phyloP scores from a whole-genome alignment of 371 early-diverging fungal genomes.

The Ordospora colligata region DNA sequence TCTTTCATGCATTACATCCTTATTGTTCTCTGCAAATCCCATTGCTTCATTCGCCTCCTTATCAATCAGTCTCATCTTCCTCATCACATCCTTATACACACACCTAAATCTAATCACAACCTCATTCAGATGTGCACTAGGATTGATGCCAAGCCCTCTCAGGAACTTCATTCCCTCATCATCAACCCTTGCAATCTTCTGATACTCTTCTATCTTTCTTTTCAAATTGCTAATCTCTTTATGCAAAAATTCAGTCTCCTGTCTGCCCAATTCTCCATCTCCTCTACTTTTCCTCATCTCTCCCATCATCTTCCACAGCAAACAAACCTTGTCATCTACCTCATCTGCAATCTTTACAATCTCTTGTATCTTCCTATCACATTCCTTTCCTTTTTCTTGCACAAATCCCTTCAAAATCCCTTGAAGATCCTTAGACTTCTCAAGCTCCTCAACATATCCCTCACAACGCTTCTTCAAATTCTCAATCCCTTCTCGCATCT shows the following conservation, averaged over 20 bases:
- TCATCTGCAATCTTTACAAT: neutral
- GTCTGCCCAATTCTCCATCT: neutral
- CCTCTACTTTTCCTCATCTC: neutral
- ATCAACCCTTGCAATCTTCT: neutral
- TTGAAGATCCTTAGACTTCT: neutral
- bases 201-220: neutral
- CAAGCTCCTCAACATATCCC: neutral
- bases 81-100: conserved; percentile 19
- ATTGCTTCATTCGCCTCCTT: conserved; percentile 43
- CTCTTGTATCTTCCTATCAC: neutral
- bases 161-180: conserved; percentile 9
- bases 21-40: conserved; percentile 45
- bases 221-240: neutral
- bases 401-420: neutral
- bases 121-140: neutral
- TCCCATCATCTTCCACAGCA: neutral
- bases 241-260: neutral
- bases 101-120: conserved; percentile 22
- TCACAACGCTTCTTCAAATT: neutral
- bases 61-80: conserved; percentile 33
- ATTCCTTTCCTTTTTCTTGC: neutral
- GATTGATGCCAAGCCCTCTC: neutral
- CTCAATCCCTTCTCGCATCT: neutral
- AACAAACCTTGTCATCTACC: neutral
- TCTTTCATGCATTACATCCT: conserved; percentile 23